Percentiles rank a stretch among this genome's conserved stretches.
Conservation (phyloP, 2,329 filamentous ascomycete species). For the Claviceps digitariae region DNA sequence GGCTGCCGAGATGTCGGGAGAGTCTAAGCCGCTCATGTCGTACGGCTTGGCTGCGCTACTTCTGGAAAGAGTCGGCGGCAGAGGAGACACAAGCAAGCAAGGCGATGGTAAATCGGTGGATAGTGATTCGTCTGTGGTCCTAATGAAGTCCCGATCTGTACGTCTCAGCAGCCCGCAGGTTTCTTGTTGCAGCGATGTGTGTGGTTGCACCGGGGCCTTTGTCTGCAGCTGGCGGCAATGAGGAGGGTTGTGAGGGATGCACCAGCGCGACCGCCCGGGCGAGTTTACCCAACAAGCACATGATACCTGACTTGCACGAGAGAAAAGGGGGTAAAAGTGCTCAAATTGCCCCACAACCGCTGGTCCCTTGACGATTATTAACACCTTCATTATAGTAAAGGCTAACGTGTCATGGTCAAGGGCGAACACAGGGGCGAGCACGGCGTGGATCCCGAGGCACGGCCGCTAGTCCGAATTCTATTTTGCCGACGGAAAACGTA, state of each 20-base stretch:
- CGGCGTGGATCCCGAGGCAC: background rate
- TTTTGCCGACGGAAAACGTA: background rate
- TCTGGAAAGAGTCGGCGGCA: background rate
- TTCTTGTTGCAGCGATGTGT: background rate
- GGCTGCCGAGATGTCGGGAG: slow-evolving; percentile 46
- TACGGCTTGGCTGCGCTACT: background rate
- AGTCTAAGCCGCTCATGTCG: slow-evolving; percentile 41
- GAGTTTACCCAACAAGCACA: background rate
- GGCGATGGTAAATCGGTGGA: background rate
- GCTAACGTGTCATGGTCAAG: background rate
- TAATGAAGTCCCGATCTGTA: background rate
- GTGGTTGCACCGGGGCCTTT: background rate
- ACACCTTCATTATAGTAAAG: background rate
- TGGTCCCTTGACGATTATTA: background rate
- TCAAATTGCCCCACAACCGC: background rate
- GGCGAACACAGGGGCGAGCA: background rate
- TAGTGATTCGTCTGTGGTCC: background rate
- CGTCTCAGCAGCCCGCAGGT: background rate
- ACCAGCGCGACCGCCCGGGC: background rate
- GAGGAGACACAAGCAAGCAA: background rate
- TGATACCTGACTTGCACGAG: background rate
- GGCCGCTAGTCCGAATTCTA: background rate
- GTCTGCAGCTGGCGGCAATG: background rate
- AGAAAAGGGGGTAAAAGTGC: background rate
- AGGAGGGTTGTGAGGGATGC: background rate